Evolutionary conservation across 176 grass and related monocot genomes (phyloP), one percentile per base, ranked within the genome.

Genomic region (Juncus effusus): DNA sequence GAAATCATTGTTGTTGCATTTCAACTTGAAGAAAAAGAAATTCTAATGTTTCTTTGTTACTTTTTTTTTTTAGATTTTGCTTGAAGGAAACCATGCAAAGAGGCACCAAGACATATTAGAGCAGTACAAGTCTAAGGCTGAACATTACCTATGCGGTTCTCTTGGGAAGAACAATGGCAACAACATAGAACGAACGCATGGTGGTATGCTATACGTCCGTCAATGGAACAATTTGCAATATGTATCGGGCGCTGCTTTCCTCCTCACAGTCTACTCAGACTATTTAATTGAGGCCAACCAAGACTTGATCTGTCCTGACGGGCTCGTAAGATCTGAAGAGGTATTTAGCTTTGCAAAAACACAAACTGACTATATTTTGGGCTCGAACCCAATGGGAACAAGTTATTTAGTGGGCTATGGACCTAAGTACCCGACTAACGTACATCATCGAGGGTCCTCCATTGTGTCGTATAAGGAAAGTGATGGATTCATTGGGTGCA

Each of bases 161-260:
- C 78, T 94, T 0, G 70, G 67, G 5, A 70, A n/a, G 80, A 86
- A 86, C 58, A 57, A 61, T 0, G 77, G 67, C 44, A 61, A 45
- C 54, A 83, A 83, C 73, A 69, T 86, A 36, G 78, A 90, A 72
- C 77, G 65, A 3, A 90, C 83, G 56, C 80, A 58, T 12, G 83
- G 80, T 13, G 87, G 87, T 55, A 86, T 90, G 83, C 68, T 90
- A 0, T 87, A 84, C 61, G 38, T 88, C 1, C 75, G 85, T 0
- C 76, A 88, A 19, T 88, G 89, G 89, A 93, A 93, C 85, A 93
- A 93, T 78, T 81, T 93, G 85, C 89, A 93, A 69, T 87, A 93
- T 15, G 85, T 93, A 2, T 84, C 89, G 7, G 64, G 69, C 36
- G 85, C 85, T 0, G 85, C 85, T 0, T 88, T 88, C 79, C 78